Evolutionary conservation across 768 basidiomycete genomes (phyloP).

Genomic region (Russula sp.): DNA sequence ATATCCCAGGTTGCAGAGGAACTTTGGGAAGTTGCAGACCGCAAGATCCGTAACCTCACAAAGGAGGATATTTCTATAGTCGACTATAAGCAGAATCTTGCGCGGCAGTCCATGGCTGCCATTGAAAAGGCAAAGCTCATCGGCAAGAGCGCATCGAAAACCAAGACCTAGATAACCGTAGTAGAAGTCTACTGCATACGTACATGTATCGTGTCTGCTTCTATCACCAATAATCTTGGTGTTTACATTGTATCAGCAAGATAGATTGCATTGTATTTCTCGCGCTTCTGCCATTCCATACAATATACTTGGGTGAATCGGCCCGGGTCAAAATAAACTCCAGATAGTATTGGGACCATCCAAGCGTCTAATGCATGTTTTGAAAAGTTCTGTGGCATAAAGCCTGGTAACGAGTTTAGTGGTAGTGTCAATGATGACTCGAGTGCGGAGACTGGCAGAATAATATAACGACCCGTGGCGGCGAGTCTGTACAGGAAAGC

Average conservation of each 20-base stretch:
- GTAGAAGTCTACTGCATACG: background rate
- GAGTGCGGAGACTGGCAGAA: background rate
- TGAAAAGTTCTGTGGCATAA: no score
- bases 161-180: conserved; percentile 43
- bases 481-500: background rate
- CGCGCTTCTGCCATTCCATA: background rate
- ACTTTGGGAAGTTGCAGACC: conserved; percentile 96
- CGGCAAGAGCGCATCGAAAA: conserved; percentile 71
- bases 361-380: no score
- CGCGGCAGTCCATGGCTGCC: conserved; percentile 74
- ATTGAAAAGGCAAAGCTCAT: conserved; percentile 93
- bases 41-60: conserved; percentile 87
- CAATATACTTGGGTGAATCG: no score
- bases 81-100: conserved; percentile 86
- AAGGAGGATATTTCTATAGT: conserved; percentile 86
- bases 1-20: conserved; percentile 98
- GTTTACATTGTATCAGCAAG: background rate
- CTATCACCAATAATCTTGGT: no score
- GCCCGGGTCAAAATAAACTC: no score
- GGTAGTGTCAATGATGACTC: background rate
- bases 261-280: background rate
- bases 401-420: no score
- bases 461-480: no score
- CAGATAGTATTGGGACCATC: no score
- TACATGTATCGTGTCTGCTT: conserved; percentile 8